Conservation (phyloP, 2,329 filamentous ascomycete genomes). For the Shiraia bambusicola region DNA sequence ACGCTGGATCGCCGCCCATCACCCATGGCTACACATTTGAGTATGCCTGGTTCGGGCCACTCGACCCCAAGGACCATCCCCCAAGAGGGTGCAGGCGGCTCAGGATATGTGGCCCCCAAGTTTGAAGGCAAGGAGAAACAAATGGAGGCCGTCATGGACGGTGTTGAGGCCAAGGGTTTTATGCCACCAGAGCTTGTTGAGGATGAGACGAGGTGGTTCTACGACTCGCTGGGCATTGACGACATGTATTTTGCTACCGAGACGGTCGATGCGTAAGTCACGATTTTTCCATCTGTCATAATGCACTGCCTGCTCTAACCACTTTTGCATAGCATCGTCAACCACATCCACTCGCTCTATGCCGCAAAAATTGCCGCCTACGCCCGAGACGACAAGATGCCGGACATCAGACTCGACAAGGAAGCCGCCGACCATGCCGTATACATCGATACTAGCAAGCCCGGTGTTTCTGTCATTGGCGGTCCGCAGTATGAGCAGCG, state of each 20-base stretch:
- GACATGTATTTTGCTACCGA: constrained; percentile 98
- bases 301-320: constrained; percentile 12
- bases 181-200: constrained; percentile 82
- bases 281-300: background rate
- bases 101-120: constrained; percentile 91
- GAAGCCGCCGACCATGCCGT: constrained; percentile 93
- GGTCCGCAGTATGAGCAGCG: constrained; percentile 93
- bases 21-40: constrained; percentile 84
- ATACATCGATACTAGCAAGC: constrained; percentile 96
- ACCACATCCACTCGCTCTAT: constrained; percentile 93
- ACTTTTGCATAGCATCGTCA: constrained; percentile 66
- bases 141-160: constrained; percentile 80
- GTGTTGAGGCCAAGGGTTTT: constrained; percentile 77
- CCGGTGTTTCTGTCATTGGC: constrained; percentile 71
- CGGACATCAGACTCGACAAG: constrained; percentile 95
- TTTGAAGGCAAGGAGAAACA: constrained; percentile 92
- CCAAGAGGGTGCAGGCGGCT: constrained; percentile 73
- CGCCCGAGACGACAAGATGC: constrained; percentile 86
- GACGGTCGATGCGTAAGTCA: constrained; percentile 64
- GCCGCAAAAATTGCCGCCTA: constrained; percentile 95
- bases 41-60: constrained; percentile 60
- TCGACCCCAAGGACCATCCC: constrained; percentile 70
- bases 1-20: constrained; percentile 69
- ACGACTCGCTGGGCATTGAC: constrained; percentile 94
- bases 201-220: constrained; percentile 92